Percentiles rank a stretch among this genome's conserved stretches.
Conservation (phyloP, 768 basidiomycete species). For the Panus rudis region DNA sequence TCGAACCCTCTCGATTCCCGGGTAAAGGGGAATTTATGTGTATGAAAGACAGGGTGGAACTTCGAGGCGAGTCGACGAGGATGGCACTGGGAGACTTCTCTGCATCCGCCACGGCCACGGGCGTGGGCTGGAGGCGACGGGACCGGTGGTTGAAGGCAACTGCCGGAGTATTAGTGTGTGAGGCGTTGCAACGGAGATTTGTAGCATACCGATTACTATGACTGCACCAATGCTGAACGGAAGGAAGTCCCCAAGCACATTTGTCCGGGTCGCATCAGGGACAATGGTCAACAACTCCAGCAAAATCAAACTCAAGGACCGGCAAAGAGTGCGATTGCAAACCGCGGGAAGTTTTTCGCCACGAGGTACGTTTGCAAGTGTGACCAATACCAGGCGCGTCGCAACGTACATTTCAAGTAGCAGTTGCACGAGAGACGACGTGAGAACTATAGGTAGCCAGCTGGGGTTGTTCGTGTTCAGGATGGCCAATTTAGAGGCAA, state of each 20-base stretch:
- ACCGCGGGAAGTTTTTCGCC: constrained; percentile 25
- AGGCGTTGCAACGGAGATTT: no score
- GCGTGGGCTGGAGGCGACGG: no score
- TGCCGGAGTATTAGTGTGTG: no score
- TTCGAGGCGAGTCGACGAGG: no score
- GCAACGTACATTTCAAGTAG: constrained; percentile 32
- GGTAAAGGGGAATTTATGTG: no score
- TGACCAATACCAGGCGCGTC: constrained; percentile 24
- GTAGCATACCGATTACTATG: constrained; percentile 33
- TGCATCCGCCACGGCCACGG: no score
- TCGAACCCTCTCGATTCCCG: no score
- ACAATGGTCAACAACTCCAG: constrained; percentile 36
- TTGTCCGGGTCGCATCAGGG: constrained; percentile 28
- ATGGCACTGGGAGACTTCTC: no score
- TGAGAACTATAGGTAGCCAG: constrained; percentile 31
- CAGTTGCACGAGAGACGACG: constrained; percentile 28
- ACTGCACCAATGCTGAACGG: constrained; percentile 36
- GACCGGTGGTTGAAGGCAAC: no score
- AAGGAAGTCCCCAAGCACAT: constrained; percentile 32
- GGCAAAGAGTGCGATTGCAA: constrained; percentile 23
- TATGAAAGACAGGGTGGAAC: no score
- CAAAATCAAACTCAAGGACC: constrained; percentile 33
- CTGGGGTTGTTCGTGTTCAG: no score
- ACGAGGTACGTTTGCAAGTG: constrained; percentile 17
- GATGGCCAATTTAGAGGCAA: background rate